Percentiles rank a stretch among this genome's conserved stretches.
Conservation (phyloP, 148 eudicot genomes). For the Pharnaceum exiguum region DNA sequence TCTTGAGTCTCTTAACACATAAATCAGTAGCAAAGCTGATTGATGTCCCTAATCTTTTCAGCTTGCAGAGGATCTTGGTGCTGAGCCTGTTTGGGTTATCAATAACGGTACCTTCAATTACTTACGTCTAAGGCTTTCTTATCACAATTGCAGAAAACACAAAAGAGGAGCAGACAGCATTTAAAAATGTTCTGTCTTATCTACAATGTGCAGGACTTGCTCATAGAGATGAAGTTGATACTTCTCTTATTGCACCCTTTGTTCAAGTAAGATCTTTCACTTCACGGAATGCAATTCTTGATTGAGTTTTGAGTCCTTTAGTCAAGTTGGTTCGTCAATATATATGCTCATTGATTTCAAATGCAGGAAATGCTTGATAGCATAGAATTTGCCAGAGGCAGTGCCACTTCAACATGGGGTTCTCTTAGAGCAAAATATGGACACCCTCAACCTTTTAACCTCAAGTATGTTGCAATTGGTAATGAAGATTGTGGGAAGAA, state of each 20-base stretch:
- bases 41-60: neutral
- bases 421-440: neutral
- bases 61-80: slow-evolving; percentile 41
- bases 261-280: slow-evolving; percentile 7
- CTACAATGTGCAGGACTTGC: slow-evolving; percentile 6
- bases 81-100: slow-evolving; percentile 38
- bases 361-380: no score
- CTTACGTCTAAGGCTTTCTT: no score
- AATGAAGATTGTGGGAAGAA: neutral
- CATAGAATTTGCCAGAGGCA: slow-evolving; percentile 1
- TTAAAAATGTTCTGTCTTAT: no score
- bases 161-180: no score
- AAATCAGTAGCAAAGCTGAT: neutral
- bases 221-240: slow-evolving; percentile 13
- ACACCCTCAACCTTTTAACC: neutral
- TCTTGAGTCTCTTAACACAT: neutral
- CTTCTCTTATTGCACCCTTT: slow-evolving; percentile 2
- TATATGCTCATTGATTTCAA: no score
- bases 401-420: neutral
- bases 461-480: neutral
- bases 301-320: no score
- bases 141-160: no score
- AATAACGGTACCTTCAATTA: slow-evolving; percentile 47
- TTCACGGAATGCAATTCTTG: no score
- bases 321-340: no score